Evolutionary conservation across 495 filamentous ascomycete genomes (phyloP), one percentile per base, ranked within the genome.

Genomic region (Aspergillus asperescens): DNA sequence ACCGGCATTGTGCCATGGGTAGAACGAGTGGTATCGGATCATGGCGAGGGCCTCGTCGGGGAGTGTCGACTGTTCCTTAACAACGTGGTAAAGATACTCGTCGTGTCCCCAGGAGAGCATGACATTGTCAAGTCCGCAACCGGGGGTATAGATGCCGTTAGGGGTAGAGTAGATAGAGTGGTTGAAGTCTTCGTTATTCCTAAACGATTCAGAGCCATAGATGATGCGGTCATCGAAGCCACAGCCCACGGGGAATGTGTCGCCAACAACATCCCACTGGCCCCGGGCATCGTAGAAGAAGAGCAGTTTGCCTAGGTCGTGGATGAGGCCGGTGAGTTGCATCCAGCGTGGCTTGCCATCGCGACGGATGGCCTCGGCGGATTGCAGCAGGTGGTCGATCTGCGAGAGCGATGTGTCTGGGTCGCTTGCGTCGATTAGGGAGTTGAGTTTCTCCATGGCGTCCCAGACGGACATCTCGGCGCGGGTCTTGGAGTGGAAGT

Each of bases 81-180:
- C 77, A 35, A 95, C 82, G 56, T 89, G 84, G 68, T 93, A 94
- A 35, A 95, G 76, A 61, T 91, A 95, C 70, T 95, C 90, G 57
- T 95, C 89, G 58, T 95, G 90, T 22, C 90, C 89, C 89, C 89
- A 94, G 48, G 84, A 88, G 50, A 95, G 77, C 82, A 95, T 89
- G 42, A 95, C 72, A 55, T 88, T 88, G 56, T 90, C 86, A 10
- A 94, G 68, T 2, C 90, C 90, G 55, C 87, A 90, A 3, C 83
- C 81, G 5, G 81, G 78, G 1, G 70, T 71, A 66, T 95, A 95
- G 54, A 95, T 90, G 18, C 90, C 90, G 57, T 83, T 72, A 63
- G 83, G 73, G 20, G 83, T 84, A 57, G 81, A 74, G 65, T 89
- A 94, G 43, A 91, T 76, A 0, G 70, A 60, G 64, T 94, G 74